Evolutionary conservation across 371 early-diverging fungal species (phyloP).

Genomic region (Scutellospora calospora): DNA sequence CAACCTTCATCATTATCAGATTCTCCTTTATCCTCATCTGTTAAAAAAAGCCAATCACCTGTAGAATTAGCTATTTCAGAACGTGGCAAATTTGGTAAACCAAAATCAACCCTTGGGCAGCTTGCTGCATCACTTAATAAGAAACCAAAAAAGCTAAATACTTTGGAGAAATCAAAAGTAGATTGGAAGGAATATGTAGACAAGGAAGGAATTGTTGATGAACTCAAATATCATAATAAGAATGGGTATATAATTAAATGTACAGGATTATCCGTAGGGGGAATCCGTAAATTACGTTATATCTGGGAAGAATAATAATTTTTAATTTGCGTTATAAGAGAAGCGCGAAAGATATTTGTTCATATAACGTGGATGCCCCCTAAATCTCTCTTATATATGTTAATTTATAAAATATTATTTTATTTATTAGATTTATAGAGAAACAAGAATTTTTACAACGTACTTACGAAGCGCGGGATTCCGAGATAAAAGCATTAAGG

Average conservation of each 20-base stretch:
- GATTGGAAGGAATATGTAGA: slow-evolving; percentile 78
- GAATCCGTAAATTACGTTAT: neutral
- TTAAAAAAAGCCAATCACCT: slow-evolving; percentile 8
- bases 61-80: slow-evolving; percentile 19
- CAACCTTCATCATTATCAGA: neutral
- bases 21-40: neutral
- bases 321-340: no score
- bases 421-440: slow-evolving; percentile 58
- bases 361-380: no score
- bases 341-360: neutral
- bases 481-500: slow-evolving; percentile 51
- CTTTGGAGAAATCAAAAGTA: slow-evolving; percentile 74
- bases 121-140: slow-evolving; percentile 65
- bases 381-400: no score
- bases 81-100: slow-evolving; percentile 51
- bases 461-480: slow-evolving; percentile 63
- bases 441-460: slow-evolving; percentile 69
- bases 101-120: slow-evolving; percentile 61
- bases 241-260: slow-evolving; percentile 58
- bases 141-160: slow-evolving; percentile 72
- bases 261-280: neutral
- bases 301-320: neutral
- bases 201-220: slow-evolving; percentile 70
- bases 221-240: slow-evolving; percentile 73
- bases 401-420: slow-evolving; percentile 5